phyloP scores from a whole-genome alignment of 169 alveolate species.

The Theileria annulata region DNA sequence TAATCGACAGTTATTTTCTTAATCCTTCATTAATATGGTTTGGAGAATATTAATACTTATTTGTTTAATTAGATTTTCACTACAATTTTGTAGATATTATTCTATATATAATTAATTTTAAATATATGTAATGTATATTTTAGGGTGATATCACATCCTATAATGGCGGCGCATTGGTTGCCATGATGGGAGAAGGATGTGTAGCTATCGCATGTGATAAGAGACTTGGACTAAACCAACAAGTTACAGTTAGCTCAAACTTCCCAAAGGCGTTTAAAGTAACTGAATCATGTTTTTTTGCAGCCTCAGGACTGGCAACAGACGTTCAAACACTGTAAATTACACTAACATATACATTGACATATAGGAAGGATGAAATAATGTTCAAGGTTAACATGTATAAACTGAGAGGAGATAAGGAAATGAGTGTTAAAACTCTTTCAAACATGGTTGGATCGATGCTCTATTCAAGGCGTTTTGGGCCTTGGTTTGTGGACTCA shows the following conservation, averaged over 20 bases:
- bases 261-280: slow-evolving; percentile 88
- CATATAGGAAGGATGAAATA: slow-evolving; percentile 71
- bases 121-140: neutral
- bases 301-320: slow-evolving; percentile 91
- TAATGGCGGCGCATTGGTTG: slow-evolving; percentile 95
- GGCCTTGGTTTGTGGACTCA: slow-evolving; percentile 91
- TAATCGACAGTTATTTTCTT: neutral
- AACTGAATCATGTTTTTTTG: slow-evolving; percentile 84
- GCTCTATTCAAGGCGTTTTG: slow-evolving; percentile 87
- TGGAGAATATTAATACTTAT: neutral
- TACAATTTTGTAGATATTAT: neutral
- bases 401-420: slow-evolving; percentile 84
- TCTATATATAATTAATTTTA: neutral
- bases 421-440: slow-evolving; percentile 86
- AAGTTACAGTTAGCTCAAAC: slow-evolving; percentile 84
- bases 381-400: slow-evolving; percentile 88
- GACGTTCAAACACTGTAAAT: slow-evolving; percentile 89
- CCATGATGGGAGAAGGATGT: slow-evolving; percentile 95
- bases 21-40: neutral
- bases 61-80: neutral
- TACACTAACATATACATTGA: neutral
- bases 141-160: slow-evolving; percentile 82
- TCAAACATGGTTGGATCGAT: slow-evolving; percentile 88
- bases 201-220: slow-evolving; percentile 95
- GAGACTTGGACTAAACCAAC: slow-evolving; percentile 88